Evolutionary conservation across 176 grass and related monocot genomes (phyloP).

Genomic region (Oryza brachyantha): DNA sequence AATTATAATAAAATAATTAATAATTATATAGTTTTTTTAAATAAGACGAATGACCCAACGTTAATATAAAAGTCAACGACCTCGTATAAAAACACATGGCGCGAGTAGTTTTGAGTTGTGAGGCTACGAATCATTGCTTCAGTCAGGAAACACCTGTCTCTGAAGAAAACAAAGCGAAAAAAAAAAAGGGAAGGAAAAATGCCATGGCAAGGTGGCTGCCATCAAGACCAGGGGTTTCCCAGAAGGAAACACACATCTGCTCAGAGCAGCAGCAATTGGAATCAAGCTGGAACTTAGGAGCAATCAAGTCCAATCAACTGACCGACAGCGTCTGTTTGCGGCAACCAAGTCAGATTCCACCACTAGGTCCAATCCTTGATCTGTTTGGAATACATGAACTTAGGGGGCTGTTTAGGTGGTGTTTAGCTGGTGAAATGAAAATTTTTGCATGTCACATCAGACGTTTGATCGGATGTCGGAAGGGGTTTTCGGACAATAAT

Average conservation of each 20-base stretch:
- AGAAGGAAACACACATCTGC: background rate
- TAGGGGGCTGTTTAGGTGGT: no score
- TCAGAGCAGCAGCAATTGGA: background rate
- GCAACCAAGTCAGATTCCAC: constrained; percentile 20
- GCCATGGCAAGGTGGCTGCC: background rate
- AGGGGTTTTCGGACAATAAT: no score
- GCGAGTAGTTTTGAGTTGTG: background rate
- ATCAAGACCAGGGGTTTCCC: background rate
- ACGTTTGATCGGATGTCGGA: no score
- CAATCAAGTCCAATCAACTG: background rate
- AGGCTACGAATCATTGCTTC: background rate
- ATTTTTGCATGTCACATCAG: no score
- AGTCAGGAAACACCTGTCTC: background rate
- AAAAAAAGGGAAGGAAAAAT: background rate
- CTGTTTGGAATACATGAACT: no score
- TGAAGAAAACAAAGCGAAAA: background rate
- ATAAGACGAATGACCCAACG: no score
- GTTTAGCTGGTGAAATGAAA: no score
- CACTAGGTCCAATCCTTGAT: background rate
- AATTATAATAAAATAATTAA: no score
- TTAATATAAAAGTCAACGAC: no score
- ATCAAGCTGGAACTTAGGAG: background rate
- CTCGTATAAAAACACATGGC: background rate
- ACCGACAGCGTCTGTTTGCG: background rate
- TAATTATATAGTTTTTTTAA: no score